Base-by-base conservation (phyloP, 73 alveolate genomes). In the Durusdinium trenchii region DNA sequence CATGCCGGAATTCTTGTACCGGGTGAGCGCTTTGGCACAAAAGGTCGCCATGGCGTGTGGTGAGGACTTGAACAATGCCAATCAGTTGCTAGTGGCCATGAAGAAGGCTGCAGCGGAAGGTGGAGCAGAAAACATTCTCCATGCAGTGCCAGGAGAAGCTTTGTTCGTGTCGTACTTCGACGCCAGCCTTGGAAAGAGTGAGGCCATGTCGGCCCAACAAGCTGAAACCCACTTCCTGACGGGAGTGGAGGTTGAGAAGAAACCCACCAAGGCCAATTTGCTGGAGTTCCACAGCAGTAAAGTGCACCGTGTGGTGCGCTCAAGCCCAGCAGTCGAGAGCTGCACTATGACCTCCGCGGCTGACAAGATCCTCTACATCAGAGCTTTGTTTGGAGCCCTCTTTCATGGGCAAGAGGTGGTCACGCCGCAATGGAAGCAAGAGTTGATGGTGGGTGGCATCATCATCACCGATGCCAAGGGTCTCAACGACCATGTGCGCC, bases 21-120 rank as follows among this genome's bases (percentile, higher is more conserved):
- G 20, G 45, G 87, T 78, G 87, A 78, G 87, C 62, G 12, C 54
- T 4, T 18, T 78, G 87, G 87, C 93, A 1, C 93, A n/a, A 82
- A 38, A 47, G 35, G 75, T 46, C n/a, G 36, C 28, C 32, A 48
- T 0, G 18, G 32, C 35, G 51, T 1, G 28, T 9, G 51, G 7
- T 36, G 43, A 3, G 23, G 61, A 78, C 87, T 40, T 78, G 47
- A 2, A 14, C 23, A 40, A 26, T 38, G 87, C 87, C 62, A 42
- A 78, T 60, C 23, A 78, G 42, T 35, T 78, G 36, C 20, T 54
- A 30, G 2, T 1, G 23, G 42, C 40, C 20, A 35, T 78, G 6
- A 28, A 42, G 42, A 32, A 20, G 10, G 20, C 38, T 6, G 87
- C 87, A 1, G 0, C 10, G 6, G 18, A 38, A 78, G 87, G 87